Evolutionary conservation across 164 flowering plant species (phyloP).

Genomic region (Dillenia turbinata): DNA sequence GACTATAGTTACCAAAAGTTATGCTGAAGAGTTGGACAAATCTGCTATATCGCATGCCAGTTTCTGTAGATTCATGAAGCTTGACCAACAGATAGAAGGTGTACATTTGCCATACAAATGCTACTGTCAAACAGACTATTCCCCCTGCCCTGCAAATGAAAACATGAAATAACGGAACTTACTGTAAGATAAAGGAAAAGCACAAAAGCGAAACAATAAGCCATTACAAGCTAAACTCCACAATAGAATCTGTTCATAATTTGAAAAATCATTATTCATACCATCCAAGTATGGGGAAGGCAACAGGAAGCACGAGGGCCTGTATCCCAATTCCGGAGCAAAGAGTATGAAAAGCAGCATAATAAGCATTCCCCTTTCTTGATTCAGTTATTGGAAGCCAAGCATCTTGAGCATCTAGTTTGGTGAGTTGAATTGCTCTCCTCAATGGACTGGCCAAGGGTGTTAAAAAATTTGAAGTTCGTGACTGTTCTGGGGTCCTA

Average conservation of each 20-base stretch:
- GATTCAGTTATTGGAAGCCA: constrained; percentile 58
- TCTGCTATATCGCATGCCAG: constrained; percentile 53
- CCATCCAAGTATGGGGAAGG: constrained; percentile 45
- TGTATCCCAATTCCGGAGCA: constrained; percentile 45
- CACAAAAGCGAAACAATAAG: background rate
- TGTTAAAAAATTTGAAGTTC: constrained; percentile 27
- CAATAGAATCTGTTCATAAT: too few species aligned
- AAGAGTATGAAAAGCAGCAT: constrained; percentile 44
- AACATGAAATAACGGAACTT: background rate
- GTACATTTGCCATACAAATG: constrained; percentile 57
- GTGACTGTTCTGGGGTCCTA: constrained; percentile 9
- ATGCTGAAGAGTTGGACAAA: constrained; percentile 54
- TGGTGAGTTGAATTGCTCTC: constrained; percentile 49
- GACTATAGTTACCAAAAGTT: constrained; percentile 41
- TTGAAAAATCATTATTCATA: constrained; percentile 5
- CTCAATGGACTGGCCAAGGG: constrained; percentile 55
- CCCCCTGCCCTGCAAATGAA: constrained; percentile 51
- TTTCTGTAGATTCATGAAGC: constrained; percentile 40
- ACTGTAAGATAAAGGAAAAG: background rate
- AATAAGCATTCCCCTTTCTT: constrained; percentile 36
- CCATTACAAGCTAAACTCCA: background rate
- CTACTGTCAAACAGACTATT: constrained; percentile 28
- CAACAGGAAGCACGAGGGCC: constrained; percentile 43
- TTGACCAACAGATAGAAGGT: constrained; percentile 51
- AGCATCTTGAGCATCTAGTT: constrained; percentile 48